Base-by-base conservation (phyloP, 805 yeast species). In the Saccharomyces mikatae region DNA sequence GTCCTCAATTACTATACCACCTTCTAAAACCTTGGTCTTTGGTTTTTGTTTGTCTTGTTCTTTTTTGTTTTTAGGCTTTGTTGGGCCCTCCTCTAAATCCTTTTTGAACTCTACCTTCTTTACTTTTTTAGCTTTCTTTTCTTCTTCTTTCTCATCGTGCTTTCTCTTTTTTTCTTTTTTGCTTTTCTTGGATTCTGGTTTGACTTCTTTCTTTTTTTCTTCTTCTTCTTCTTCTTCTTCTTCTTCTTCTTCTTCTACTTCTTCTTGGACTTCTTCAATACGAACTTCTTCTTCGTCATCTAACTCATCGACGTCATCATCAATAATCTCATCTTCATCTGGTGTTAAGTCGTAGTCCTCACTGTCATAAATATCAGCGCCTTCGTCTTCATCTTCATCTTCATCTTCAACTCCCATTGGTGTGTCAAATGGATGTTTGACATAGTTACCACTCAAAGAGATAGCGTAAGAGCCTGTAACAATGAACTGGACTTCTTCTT, bases 1-100 rank as follows among this genome's bases (percentile, higher is more conserved):
- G 78, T 94, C 99, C 80, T 94, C 99, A 68, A 90, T 77, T 57
- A 87, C 76, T 64, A 94, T 89, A 70, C 97, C 98, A 66, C 98
- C 98, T 69, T 87, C 86, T 61, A 94, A 80, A 53, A 87, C 86
- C 77, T 84, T 85, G 65, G 87, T 80, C 62, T 86, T 80, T 73
- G 80, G 80, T 69, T 83, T 36, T 5, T 36, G 24, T 9, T 36
- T 36, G 4, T 36, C 44, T 89, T 87, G 57, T 92, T 97, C 70
- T 84, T 82, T 76, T 85, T 84, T 59, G 84, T 89, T 67, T 67
- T 72, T 63, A 61, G 67, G 60, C 56, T 82, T 81, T 52, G 92
- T 85, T 71, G 97, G 97, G 58, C 97, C 97, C 77, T 89, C 95
- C 76, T 92, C 98, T 67, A 94, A 83, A 61, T 87, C 85, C 73